phyloP scores from a whole-genome alignment of 1,139 yeast genomes.

The Groenewaldozyma auringiensis region DNA sequence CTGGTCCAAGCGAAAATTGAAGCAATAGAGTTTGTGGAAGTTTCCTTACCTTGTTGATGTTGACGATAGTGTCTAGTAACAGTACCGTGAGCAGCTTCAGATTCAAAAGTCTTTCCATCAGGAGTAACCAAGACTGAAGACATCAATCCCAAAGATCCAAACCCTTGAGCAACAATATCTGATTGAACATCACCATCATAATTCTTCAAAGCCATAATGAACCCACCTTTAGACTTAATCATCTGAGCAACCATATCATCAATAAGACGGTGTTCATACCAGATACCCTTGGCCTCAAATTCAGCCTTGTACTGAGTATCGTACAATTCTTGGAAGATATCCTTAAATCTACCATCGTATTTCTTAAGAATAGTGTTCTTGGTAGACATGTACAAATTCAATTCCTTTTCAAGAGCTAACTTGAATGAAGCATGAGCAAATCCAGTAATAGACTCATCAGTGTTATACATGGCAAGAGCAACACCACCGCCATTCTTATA shows the following conservation, averaged over 20 bases:
- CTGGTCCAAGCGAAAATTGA: conserved; percentile 96
- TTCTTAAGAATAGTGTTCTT: conserved; percentile 89
- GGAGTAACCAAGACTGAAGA: conserved; percentile 91
- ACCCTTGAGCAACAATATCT: conserved; percentile 96
- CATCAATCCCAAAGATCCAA: conserved; percentile 94
- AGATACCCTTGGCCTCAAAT: conserved; percentile 72
- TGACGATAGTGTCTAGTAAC: conserved; percentile 95
- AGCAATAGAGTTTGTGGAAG: conserved; percentile 98
- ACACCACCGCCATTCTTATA: conserved; percentile 68
- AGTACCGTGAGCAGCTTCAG: conserved; percentile 97
- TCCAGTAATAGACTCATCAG: conserved; percentile 80
- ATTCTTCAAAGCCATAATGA: conserved; percentile 89
- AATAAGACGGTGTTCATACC: conserved; percentile 93
- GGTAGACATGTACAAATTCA: conserved; percentile 80
- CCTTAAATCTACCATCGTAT: conserved; percentile 93
- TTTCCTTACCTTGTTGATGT: conserved; percentile 91
- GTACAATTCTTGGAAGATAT: conserved; percentile 77
- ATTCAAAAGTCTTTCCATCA: conserved; percentile 90
- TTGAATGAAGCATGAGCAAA: conserved; percentile 91
- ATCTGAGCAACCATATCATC: conserved; percentile 99
- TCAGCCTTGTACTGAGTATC: conserved; percentile 58
- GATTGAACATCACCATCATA: conserved; percentile 98
- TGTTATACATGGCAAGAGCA: conserved; percentile 90
- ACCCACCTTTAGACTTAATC: conserved; percentile 93
- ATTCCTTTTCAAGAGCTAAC: conserved; percentile 67